phyloP scores from a whole-genome alignment of 345 rosid species.

The Camelina neglecta region DNA sequence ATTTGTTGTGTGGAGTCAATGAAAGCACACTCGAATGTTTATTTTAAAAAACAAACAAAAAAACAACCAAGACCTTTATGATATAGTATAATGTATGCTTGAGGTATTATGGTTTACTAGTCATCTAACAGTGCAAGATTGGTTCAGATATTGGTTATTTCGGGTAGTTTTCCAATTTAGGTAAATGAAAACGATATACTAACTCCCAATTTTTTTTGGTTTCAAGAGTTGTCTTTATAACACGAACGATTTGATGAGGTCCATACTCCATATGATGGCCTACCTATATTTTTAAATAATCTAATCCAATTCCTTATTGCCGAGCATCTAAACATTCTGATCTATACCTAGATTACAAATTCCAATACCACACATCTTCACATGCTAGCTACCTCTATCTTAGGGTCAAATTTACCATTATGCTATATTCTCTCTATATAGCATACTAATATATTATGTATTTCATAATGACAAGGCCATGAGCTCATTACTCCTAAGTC shows the following conservation, averaged over 20 bases:
- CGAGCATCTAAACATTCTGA: slow-evolving; percentile 12
- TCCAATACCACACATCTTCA: slow-evolving; percentile 6
- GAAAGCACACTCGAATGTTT: slow-evolving; percentile 26
- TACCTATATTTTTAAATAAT: background rate
- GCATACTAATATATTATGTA: background rate
- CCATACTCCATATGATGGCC: slow-evolving; percentile 8
- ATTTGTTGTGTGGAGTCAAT: slow-evolving; percentile 22
- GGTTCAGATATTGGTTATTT: slow-evolving; percentile 16
- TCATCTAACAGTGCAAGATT: background rate
- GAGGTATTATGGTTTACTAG: slow-evolving; percentile 9
- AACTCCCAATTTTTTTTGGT: background rate
- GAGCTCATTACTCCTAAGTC: slow-evolving; percentile 17
- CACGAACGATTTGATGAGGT: slow-evolving; percentile 15
- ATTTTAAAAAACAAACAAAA: background rate
- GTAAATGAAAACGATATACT: background rate
- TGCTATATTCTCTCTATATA: background rate
- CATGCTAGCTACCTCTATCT: slow-evolving; percentile 22
- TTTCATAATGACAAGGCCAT: slow-evolving; percentile 22
- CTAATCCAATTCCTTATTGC: background rate
- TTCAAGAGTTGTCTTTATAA: background rate
- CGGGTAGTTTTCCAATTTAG: slow-evolving; percentile 5
- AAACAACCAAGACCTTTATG: background rate
- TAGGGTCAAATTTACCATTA: slow-evolving; percentile 10
- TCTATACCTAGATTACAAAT: slow-evolving; percentile 6
- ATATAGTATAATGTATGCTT: background rate